Evolutionary conservation across 495 filamentous ascomycete genomes (phyloP), one percentile per base, ranked within the genome.

Genomic region (Oleoguttula mirabilis): DNA sequence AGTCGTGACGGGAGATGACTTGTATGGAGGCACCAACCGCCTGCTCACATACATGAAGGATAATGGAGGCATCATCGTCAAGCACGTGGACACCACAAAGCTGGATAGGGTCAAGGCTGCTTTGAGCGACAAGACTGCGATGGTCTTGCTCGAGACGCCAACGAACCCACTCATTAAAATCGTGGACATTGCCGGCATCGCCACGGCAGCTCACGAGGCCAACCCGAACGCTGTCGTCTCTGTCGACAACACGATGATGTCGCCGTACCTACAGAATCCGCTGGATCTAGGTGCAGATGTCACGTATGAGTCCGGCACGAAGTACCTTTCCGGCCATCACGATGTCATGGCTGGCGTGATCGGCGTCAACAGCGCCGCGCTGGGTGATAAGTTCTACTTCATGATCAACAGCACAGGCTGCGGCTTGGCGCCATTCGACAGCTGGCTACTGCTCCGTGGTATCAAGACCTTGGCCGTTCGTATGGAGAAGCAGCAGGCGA

Each of bases 111-210:
- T 98, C 10, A 61, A 59, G 37, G 65, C 67, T n/a, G 76, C 80
- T 5, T 59, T 96, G 34, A 78, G 59, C 42, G 55, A 67, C 14
- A 94, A 88, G 66, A 96, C 90, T 3, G 71, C 88, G 47, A 92
- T 98, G 90, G 86, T 96, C 1, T 75, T 98, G 19, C 74, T 98
- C 20, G 90, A 98, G 60, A 93, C 87, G 0, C 90, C 90, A 0
- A 98, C 90, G 21, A 98, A 98, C 64, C 90, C 90, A 11, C 69
- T 98, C 17, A 94, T 98, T 68, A 98, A 98, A 68, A 87, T 98
- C 55, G 83, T 87, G 55, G 88, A 98, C 54, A 86, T 98, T 50
- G 71, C 77, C 2, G 60, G 71, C 15, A 88, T 96, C 46, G 77
- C 87, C 6, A 61, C 72, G 12, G 63, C 75, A 16, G 75, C 81